Evolutionary conservation across 1,139 yeast genomes (phyloP).

Genomic region (Diutina sp.): DNA sequence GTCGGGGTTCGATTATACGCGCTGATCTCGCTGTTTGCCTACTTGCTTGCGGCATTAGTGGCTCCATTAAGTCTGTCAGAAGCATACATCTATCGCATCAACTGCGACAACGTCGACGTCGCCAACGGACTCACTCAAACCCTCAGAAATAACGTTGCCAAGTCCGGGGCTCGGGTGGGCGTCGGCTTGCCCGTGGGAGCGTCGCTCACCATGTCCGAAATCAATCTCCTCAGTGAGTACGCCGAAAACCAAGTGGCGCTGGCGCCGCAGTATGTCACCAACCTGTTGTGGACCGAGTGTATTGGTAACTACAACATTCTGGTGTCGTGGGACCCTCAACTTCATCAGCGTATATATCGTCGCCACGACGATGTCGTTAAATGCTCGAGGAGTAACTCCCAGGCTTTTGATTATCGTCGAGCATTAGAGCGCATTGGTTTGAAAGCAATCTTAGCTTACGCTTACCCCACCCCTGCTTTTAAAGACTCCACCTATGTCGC

Average conservation of each 20-base stretch:
- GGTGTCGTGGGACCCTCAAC: not conserved
- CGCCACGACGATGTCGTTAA: not conserved
- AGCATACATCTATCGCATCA: not conserved
- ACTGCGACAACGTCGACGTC: slow-evolving; percentile 1
- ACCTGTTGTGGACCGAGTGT: not conserved
- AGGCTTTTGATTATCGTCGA: not conserved
- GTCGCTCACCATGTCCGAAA: not conserved
- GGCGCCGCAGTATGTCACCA: not conserved
- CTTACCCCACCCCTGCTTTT: not conserved
- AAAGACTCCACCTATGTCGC: not conserved
- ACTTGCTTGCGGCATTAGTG: not conserved
- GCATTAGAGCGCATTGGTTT: not conserved
- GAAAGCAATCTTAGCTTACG: not conserved
- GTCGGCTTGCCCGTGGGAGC: slow-evolving; percentile 1
- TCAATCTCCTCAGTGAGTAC: not conserved
- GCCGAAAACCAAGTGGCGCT: not conserved
- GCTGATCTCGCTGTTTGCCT: not conserved
- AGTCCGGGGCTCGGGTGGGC: not conserved
- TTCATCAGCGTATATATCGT: not conserved
- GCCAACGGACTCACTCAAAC: not conserved
- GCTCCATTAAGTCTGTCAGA: not conserved
- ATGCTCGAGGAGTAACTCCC: not conserved
- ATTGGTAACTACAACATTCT: slow-evolving; percentile 1
- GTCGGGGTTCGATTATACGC: not conserved
- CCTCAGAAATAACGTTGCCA: not conserved